phyloP scores from a whole-genome alignment of 2,329 filamentous ascomycete genomes.

The Venturia aucupariae region DNA sequence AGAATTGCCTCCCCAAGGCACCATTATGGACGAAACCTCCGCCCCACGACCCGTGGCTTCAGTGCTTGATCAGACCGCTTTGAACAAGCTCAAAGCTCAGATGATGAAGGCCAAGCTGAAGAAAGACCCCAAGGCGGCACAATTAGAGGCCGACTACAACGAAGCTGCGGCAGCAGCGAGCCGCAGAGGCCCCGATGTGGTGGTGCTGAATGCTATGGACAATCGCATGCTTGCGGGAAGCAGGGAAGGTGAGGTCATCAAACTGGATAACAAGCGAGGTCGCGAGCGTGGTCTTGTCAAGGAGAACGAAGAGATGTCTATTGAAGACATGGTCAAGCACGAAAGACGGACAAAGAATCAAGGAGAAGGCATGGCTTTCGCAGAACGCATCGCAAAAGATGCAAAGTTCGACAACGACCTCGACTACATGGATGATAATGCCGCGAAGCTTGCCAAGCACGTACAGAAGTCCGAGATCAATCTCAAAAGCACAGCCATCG shows the following conservation, averaged over 20 bases:
- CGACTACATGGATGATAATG: slow-evolving; percentile 97
- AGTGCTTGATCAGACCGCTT: slow-evolving; percentile 62
- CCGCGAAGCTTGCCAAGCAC: slow-evolving; percentile 74
- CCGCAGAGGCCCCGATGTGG: slow-evolving; percentile 53
- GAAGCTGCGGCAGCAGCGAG: slow-evolving; percentile 51
- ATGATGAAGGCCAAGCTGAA: slow-evolving; percentile 93
- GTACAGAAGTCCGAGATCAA: slow-evolving; percentile 83
- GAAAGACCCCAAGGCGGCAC: slow-evolving; percentile 62
- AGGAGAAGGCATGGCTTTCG: slow-evolving; percentile 73
- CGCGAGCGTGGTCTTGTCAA: slow-evolving; percentile 75
- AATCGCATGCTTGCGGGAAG: slow-evolving; percentile 80
- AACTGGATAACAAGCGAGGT: slow-evolving; percentile 70
- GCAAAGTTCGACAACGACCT: slow-evolving; percentile 82
- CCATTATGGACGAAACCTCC: slow-evolving; percentile 43
- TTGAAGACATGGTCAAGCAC: slow-evolving; percentile 95
- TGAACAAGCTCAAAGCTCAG: slow-evolving; percentile 86
- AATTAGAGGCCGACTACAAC: slow-evolving; percentile 78
- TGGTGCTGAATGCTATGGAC: slow-evolving; percentile 81
- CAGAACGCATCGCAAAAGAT: slow-evolving; percentile 91
- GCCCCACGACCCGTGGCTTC: slow-evolving; percentile 47
- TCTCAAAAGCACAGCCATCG: slow-evolving; percentile 77
- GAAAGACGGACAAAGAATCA: slow-evolving; percentile 77
- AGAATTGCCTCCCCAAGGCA: slow-evolving; percentile 17
- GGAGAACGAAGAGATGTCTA: slow-evolving; percentile 90
- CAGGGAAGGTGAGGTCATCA: slow-evolving; percentile 64